A percentile compares a stretch with the other conserved stretches of the same genome.
Evolutionary conservation across 257 asterid genomes (phyloP).

Genomic region (Solanum habrochaites): DNA sequence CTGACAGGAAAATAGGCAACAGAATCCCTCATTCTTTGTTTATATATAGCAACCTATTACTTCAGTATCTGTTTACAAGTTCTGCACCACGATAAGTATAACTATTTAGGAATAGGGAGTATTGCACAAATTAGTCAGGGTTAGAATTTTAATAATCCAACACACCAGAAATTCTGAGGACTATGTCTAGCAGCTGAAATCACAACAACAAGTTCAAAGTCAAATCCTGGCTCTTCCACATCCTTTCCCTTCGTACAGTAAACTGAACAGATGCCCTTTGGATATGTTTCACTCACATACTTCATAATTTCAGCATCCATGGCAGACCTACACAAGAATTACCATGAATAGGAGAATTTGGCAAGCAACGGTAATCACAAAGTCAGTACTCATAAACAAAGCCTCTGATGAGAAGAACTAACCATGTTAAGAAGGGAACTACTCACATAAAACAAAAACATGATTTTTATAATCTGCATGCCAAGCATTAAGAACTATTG

Average conservation of each 20-base stretch:
- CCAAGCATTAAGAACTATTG: background rate
- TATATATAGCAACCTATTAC: background rate
- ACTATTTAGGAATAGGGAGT: background rate
- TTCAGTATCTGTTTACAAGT: background rate
- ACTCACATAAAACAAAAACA: background rate
- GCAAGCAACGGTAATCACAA: background rate
- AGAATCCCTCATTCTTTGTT: background rate
- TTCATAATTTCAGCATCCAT: constrained; percentile 75
- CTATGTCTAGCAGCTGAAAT: constrained; percentile 85
- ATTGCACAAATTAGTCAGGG: background rate
- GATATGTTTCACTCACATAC: constrained; percentile 84
- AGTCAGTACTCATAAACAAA: background rate
- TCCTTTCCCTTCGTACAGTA: constrained; percentile 74
- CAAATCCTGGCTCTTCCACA: constrained; percentile 74
- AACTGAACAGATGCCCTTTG: constrained; percentile 81
- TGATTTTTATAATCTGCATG: background rate
- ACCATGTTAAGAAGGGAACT: background rate
- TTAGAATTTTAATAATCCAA: background rate
- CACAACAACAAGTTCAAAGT: constrained; percentile 86
- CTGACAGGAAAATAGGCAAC: background rate
- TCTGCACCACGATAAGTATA: background rate
- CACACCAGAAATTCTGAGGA: constrained; percentile 95
- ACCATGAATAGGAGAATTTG: constrained; percentile 3
- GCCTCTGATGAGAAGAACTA: background rate
- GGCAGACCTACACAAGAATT: constrained; percentile 44